A percentile compares a stretch with the other conserved stretches of the same genome.
phyloP scores from a whole-genome alignment of 1,284 basidiomycete species.

The Cystobasidium slooffiae region DNA sequence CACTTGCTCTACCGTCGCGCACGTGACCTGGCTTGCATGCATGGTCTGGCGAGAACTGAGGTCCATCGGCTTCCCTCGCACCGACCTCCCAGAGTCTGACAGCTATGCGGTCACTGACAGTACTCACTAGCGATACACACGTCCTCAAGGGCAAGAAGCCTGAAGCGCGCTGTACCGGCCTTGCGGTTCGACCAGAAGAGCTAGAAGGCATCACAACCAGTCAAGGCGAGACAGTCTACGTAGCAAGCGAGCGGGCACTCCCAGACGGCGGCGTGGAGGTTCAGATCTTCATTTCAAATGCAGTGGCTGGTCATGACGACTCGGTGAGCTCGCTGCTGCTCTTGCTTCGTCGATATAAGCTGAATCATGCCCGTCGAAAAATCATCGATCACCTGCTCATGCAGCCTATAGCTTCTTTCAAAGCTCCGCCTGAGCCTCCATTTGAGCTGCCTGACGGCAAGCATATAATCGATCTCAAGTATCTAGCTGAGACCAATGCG shows the following conservation, averaged over 20 bases:
- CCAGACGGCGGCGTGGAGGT: conserved; percentile 42
- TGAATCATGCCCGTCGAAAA: conserved; percentile 12
- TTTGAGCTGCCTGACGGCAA: conserved; percentile 32
- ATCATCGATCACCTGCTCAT: conserved; percentile 20
- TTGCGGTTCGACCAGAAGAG: conserved; percentile 40
- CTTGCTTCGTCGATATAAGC: background rate
- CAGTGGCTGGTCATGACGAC: conserved; percentile 5
- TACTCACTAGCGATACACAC: conserved; percentile 1
- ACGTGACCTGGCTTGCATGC: too few species aligned
- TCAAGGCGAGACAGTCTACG: conserved; percentile 35
- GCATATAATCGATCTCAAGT: conserved; percentile 65
- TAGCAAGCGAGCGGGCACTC: conserved; percentile 25
- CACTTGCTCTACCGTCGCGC: background rate
- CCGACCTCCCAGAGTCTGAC: background rate
- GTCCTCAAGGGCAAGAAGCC: conserved; percentile 42
- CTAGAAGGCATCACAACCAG: conserved; percentile 19
- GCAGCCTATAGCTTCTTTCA: conserved; percentile 40
- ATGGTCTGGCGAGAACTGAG: too few species aligned
- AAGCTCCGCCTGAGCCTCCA: conserved; percentile 41
- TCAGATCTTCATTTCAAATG: conserved; percentile 36
- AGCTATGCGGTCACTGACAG: conserved; percentile 32
- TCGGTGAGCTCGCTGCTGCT: conserved; percentile 20
- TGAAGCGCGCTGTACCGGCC: conserved; percentile 39
- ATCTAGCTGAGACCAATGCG: conserved; percentile 69
- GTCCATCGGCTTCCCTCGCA: background rate